Evolutionary conservation across 148 eudicot genomes (phyloP).

Genomic region (Euryodendron excelsum): DNA sequence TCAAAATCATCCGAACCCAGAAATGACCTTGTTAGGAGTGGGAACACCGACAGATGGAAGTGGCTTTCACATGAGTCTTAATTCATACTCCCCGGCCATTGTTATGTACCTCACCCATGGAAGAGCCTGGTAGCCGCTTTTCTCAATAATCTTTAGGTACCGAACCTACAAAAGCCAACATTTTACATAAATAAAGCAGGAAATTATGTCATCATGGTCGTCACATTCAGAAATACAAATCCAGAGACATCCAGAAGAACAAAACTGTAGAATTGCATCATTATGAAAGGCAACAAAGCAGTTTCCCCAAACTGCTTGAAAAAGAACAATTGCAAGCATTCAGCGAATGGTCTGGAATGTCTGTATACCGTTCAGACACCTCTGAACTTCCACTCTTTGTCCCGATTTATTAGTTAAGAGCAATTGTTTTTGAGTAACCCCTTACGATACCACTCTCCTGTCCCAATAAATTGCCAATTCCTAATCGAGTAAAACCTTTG

Average conservation of each 20-base stretch:
- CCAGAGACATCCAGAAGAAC: neutral
- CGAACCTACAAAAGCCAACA: conserved; percentile 41
- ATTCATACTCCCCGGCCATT: conserved; percentile 64
- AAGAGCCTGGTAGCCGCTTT: conserved; percentile 64
- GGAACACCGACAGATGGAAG: conserved; percentile 2
- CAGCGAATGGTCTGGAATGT: neutral
- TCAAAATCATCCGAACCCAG: neutral
- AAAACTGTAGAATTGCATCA: neutral
- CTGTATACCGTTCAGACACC: too few species aligned
- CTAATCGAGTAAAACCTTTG: too few species aligned
- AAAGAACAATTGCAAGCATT: neutral
- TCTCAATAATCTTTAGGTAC: conserved; percentile 60
- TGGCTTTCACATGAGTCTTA: conserved; percentile 42
- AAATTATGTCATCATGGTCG: neutral
- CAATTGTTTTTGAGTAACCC: too few species aligned
- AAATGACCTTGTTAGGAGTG: neutral
- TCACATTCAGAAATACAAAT: neutral
- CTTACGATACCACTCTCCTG: too few species aligned
- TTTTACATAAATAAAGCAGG: neutral
- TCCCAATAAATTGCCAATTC: too few species aligned
- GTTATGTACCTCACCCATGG: conserved; percentile 81
- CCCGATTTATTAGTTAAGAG: too few species aligned
- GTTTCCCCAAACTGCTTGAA: neutral
- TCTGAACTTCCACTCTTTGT: too few species aligned
- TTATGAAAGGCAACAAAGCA: neutral